Conservation (phyloP, 768 basidiomycete genomes). For the Pulveroboletus sp. region DNA sequence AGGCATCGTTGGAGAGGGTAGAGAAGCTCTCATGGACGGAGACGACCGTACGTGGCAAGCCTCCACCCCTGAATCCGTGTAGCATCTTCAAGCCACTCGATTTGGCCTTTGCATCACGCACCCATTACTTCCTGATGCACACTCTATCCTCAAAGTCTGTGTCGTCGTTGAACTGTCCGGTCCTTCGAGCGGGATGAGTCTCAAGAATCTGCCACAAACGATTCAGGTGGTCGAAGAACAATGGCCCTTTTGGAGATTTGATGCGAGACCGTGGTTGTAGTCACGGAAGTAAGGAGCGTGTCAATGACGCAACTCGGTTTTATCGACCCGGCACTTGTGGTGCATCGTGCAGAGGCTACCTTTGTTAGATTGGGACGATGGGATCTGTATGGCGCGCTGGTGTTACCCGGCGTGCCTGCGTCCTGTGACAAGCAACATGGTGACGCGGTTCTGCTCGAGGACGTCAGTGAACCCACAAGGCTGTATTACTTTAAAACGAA, state of each 20-base stretch:
- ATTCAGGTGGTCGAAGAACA: constrained; percentile 65
- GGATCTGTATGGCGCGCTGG: constrained; percentile 87
- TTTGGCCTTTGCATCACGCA: constrained; percentile 67
- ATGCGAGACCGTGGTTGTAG: constrained; percentile 37
- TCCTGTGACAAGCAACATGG: constrained; percentile 92
- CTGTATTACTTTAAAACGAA: constrained; percentile 92
- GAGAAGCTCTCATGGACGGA: constrained; percentile 73
- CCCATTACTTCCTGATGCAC: constrained; percentile 61
- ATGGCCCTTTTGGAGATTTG: background rate
- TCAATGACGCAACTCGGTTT: constrained; percentile 94
- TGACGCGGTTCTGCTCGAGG: constrained; percentile 80
- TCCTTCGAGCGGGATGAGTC: constrained; percentile 68
- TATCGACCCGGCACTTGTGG: constrained; percentile 93
- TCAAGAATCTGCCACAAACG: constrained; percentile 79
- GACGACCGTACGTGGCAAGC: constrained; percentile 47
- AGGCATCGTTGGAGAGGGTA: constrained; percentile 68
- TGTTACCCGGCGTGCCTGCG: constrained; percentile 76
- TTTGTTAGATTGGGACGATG: constrained; percentile 94
- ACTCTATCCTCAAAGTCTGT: constrained; percentile 77
- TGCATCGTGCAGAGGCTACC: constrained; percentile 94
- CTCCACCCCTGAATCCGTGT: constrained; percentile 29
- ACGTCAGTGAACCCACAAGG: constrained; percentile 86
- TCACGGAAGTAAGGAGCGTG: constrained; percentile 83
- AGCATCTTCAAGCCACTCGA: constrained; percentile 40
- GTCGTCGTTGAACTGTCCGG: constrained; percentile 78